Percentiles rank a stretch among this genome's conserved stretches.
phyloP scores from a whole-genome alignment of 2,329 filamentous ascomycete genomes.

The Davidsoniella neocaledoniae region DNA sequence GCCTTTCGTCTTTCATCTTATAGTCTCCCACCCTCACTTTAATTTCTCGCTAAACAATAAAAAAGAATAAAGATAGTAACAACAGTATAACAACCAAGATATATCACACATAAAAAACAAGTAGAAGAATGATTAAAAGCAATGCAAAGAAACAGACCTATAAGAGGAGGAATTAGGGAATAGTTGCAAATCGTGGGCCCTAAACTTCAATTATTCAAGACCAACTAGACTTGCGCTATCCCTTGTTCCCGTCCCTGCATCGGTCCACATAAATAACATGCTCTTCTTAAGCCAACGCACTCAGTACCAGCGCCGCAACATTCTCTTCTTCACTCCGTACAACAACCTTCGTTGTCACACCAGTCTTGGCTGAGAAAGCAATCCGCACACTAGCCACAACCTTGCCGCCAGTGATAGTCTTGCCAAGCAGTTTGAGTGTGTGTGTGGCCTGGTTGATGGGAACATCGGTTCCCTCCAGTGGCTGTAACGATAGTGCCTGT shows the following conservation, averaged over 20 bases:
- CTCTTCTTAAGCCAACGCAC: slow-evolving; percentile 53
- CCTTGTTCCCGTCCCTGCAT: not conserved
- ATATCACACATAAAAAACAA: too few species aligned
- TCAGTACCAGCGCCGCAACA: slow-evolving; percentile 69
- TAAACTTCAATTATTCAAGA: not conserved
- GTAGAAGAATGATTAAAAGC: too few species aligned
- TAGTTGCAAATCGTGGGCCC: too few species aligned
- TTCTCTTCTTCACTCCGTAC: slow-evolving; percentile 86
- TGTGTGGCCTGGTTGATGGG: slow-evolving; percentile 79
- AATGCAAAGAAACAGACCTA: too few species aligned
- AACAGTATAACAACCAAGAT: too few species aligned
- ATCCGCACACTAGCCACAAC: slow-evolving; percentile 80
- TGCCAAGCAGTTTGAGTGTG: slow-evolving; percentile 87
- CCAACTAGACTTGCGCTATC: not conserved
- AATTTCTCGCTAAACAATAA: too few species aligned
- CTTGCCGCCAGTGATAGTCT: slow-evolving; percentile 78
- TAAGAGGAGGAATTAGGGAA: too few species aligned
- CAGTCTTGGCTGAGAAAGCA: slow-evolving; percentile 83
- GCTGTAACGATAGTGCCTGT: slow-evolving; percentile 75
- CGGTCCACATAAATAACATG: not conserved
- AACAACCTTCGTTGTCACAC: slow-evolving; percentile 90
- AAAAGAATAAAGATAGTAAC: too few species aligned
- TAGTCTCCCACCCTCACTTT: too few species aligned
- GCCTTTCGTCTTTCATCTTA: too few species aligned
- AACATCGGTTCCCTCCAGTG: slow-evolving; percentile 85